Base-by-base conservation (phyloP, 495 filamentous ascomycete species). In the Podospora sp. region DNA sequence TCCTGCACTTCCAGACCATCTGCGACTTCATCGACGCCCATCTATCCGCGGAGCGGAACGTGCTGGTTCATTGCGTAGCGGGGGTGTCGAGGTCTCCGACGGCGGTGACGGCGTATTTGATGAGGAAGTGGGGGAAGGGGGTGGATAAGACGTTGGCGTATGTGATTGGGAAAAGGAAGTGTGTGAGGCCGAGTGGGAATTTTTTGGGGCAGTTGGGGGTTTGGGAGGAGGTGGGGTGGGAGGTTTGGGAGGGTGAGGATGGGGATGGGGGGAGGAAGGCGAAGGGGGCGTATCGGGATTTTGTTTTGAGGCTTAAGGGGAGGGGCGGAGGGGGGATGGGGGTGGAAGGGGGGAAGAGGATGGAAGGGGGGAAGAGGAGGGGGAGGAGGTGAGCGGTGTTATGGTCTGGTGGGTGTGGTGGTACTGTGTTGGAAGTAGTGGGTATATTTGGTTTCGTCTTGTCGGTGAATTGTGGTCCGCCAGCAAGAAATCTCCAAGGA, bases 211-310 rank as follows among this genome's bases (percentile, higher is more conserved):
- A 78, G 69, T 69, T 78, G 57, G 36, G 68, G 46, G 62, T 76
- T 5, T 78, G 76, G 76, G 72, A 73, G 67, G 65, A 74, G 51
- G 61, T 74, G 9, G 69, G 60, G 40, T 79, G 75, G 66, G 64
- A 80, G 63, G 65, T 81, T 24, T 81, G 76, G 78, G 72, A 74
- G 65, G 70, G 77, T 27, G 55, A 0, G 0, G 55, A 58, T 16
- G 16, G 3, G 25, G 25, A 29, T 18, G 29, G 16, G 16, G 3
- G 11, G 25, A 58, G 11, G 29, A 26, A 18, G 55, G 24, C 55
- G 29, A 58, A 58, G 26, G n/a, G 25, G 0, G 20, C 55, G 25
- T 58, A 58, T 33, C 22, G 14, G 1, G 55, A 8, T 2, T 58
- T 27, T 24, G 18, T 58, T 33, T 3, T 4, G 29, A 33, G 29